Base-by-base conservation (phyloP, 345 rosid genomes). In the Firmiana major region DNA sequence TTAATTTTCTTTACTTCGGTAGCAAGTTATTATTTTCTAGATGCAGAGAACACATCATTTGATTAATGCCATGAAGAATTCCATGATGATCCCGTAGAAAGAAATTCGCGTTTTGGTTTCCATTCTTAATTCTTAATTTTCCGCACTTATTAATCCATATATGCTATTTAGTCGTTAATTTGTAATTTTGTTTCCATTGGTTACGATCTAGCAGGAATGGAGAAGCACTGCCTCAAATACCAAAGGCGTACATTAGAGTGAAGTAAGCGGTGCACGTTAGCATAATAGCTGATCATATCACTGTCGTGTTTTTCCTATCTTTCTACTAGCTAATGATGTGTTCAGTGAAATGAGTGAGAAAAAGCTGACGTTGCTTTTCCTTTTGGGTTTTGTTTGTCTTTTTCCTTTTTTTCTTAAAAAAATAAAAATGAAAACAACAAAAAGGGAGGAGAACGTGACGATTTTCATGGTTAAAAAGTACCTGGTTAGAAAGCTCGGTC, bases 181-280 rank as follows among this genome's bases (percentile, higher is more conserved):
- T 48, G 54, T 53, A 19, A 53, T 17, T 7, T 22, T 31, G 7
- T 59, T 38, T 17, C 0, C 15, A 16, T 65, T n/a, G n/a, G n/a
- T n/a, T 24, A 51, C 6, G 19, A 13, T 54, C 3, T 28, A 15
- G 74, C 77, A 84, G 87, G 81, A 46, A 68, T 31, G 87, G 87
- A 51, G 83, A 77, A 74, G 79, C 65, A 22, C 74, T 81, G 54
- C 87, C 84, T 48, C 87, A 84, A 81, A 81, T 84, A 60, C 83
- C 87, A 22, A 84, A 77, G 72, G 81, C 87, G 63, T 74, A 84
- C 75, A 84, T 84, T 74, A 84, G 85, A 77, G 87, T 84, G 79
- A 84, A 81, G 87, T 84, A 84, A 81, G 87, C 54, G 54, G 75
- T 55, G 49, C 83, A 72, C 59, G 75, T 80, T 68, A 76, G 83